Percentiles rank a stretch among this genome's conserved stretches.
Conservation (phyloP, 352 stramenopile genomes). For the Phytophthora crassamura region DNA sequence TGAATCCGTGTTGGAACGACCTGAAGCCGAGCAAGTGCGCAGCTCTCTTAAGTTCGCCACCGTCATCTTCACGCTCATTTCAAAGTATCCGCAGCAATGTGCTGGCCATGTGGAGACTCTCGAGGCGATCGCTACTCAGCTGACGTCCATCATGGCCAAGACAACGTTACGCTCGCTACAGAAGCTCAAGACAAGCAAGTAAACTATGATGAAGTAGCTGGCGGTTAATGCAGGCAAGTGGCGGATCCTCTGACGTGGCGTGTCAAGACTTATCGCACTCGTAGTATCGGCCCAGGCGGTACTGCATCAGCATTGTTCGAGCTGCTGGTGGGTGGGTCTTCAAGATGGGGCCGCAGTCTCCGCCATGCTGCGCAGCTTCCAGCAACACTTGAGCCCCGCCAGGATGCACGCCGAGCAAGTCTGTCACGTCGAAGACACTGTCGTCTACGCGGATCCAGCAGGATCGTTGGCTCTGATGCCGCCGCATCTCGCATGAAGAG, state of each 20-base stretch:
- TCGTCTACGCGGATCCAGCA: constrained; percentile 93
- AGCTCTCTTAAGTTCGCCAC: constrained; percentile 70
- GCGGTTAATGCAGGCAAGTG: neutral
- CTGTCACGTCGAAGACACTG: constrained; percentile 92
- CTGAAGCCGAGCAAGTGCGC: constrained; percentile 35
- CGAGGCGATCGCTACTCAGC: constrained; percentile 46
- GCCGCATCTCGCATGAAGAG: constrained; percentile 90
- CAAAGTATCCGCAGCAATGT: constrained; percentile 66
- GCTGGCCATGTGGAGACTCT: constrained; percentile 48
- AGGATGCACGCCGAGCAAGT: constrained; percentile 88
- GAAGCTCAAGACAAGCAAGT: constrained; percentile 57
- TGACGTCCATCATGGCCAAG: constrained; percentile 70
- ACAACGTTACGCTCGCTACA: constrained; percentile 72
- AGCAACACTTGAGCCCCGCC: constrained; percentile 79
- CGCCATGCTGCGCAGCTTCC: constrained; percentile 54
- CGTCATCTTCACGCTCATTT: constrained; percentile 69
- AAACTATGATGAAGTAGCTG: neutral
- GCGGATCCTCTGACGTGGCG: neutral
- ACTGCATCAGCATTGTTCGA: constrained; percentile 55
- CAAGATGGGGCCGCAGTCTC: constrained; percentile 63
- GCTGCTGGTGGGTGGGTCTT: constrained; percentile 59
- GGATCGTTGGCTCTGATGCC: constrained; percentile 81
- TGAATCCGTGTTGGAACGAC: constrained; percentile 48
- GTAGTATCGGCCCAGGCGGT: constrained; percentile 72
- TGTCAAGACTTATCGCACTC: constrained; percentile 53